Base-by-base conservation (phyloP, 805 yeast genomes). In the Saccharomyces eubayanus region DNA sequence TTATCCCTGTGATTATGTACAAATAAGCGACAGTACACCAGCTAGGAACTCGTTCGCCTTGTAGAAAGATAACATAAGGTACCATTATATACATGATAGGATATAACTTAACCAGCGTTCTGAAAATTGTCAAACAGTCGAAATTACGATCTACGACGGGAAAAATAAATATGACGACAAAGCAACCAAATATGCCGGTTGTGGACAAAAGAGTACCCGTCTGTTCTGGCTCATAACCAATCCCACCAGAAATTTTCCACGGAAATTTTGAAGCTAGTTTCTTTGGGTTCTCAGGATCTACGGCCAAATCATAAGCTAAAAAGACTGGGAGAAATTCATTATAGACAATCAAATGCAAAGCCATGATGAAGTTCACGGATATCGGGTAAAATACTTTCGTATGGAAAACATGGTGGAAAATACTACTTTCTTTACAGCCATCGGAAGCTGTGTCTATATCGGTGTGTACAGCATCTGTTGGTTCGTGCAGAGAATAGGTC, bases 291-390 rank as follows among this genome's bases (percentile, higher is more conserved):
- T 62, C 67, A 21, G 57, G 52, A 49, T 56, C 57, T 24, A 36
- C 53, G 10, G 62, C 62, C 45, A 65, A 57, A 49, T 66, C 69
- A 56, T 68, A 68, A 2, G 84, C 81, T 14, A 82, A 68, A 52
- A 77, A 76, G 2, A 82, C 76, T 0, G 87, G 86, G 46, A 82
- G 61, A 52, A 82, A 78, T 62, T 81, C 85, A 31, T 76, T 74
- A 61, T 70, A 79, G 4, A 79, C 81, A 14, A 77, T 68, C 11
- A 70, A 62, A 61, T 78, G 83, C 49, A 79, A 71, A n/a, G 80
- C 70, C 58, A 76, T 62, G 27, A 74, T 61, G 51, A 78, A 74
- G 60, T 64, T 75, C 63, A 65, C 75, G 54, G 64, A 64, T 11
- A 69, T 67, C 8, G 73, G 73, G 48, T 69, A 69, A 50, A 70